Conservation (phyloP, 768 basidiomycete species). For the Boletus edulis region DNA sequence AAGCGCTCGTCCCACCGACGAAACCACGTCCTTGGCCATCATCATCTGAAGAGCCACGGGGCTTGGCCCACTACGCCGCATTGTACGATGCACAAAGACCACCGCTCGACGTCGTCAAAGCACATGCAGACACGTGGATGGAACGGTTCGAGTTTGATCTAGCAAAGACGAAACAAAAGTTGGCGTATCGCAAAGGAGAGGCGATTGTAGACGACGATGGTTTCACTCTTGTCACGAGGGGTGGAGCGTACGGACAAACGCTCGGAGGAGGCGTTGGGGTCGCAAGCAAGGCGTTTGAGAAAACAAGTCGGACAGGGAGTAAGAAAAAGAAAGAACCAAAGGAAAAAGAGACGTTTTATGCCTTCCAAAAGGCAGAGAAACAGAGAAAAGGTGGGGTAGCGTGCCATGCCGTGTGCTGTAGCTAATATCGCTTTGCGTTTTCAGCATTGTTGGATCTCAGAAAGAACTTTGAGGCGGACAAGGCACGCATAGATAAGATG, state of each 20-base stretch:
- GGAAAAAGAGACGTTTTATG: constrained; percentile 80
- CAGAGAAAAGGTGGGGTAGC: constrained; percentile 68
- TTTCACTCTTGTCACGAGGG: constrained; percentile 91
- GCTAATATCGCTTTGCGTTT: constrained; percentile 5
- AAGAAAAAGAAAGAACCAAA: constrained; percentile 56
- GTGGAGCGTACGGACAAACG: constrained; percentile 86
- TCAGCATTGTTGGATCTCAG: constrained; percentile 61
- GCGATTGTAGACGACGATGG: constrained; percentile 93
- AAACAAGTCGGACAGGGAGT: constrained; percentile 33
- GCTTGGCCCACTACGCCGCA: constrained; percentile 69
- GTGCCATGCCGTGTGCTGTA: not conserved
- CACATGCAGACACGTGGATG: constrained; percentile 80
- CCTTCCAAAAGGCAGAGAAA: constrained; percentile 88
- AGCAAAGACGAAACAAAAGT: constrained; percentile 57
- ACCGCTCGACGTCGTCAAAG: constrained; percentile 65
- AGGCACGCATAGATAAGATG: constrained; percentile 44
- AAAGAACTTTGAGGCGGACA: constrained; percentile 85
- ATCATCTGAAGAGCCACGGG: constrained; percentile 52
- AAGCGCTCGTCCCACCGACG: constrained; percentile 51
- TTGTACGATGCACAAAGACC: constrained; percentile 70
- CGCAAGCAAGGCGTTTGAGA: constrained; percentile 57
- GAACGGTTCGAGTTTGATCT: constrained; percentile 65
- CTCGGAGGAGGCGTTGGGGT: constrained; percentile 76
- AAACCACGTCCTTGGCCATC: constrained; percentile 69
- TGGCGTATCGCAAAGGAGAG: constrained; percentile 76